Evolutionary conservation across 306 rosid genomes (phyloP).

Genomic region (Castanea mollissima): DNA sequence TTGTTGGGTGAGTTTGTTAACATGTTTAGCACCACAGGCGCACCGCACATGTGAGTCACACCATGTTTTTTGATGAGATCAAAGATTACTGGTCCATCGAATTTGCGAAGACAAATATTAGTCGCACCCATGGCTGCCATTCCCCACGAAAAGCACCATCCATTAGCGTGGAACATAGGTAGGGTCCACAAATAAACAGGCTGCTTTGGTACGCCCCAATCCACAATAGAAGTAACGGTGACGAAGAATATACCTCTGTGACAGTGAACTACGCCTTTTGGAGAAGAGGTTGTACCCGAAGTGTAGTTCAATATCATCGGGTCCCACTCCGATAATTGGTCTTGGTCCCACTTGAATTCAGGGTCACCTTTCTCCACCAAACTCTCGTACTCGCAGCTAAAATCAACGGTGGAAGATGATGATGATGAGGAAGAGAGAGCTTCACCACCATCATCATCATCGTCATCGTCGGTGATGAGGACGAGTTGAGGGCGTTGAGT

Average conservation of each 20-base stretch:
- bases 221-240: slow-evolving; percentile 31
- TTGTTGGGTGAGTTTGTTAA: slow-evolving; percentile 36
- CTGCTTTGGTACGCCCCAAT: slow-evolving; percentile 50
- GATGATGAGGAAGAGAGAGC: not conserved
- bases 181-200: slow-evolving; percentile 60
- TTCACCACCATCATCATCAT: slow-evolving; percentile 6
- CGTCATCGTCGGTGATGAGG: slow-evolving; percentile 40
- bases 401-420: slow-evolving; percentile 9
- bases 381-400: slow-evolving; percentile 32
- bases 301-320: slow-evolving; percentile 62
- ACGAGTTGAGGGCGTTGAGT: slow-evolving; percentile 33
- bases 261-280: slow-evolving; percentile 66
- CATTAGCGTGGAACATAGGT: slow-evolving; percentile 72
- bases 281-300: slow-evolving; percentile 70
- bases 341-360: slow-evolving; percentile 30
- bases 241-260: slow-evolving; percentile 45
- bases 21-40: slow-evolving; percentile 73
- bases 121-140: slow-evolving; percentile 69
- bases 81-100: slow-evolving; percentile 34
- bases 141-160: slow-evolving; percentile 72
- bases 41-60: slow-evolving; percentile 77
- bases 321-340: slow-evolving; percentile 61
- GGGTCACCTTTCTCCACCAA: slow-evolving; percentile 41
- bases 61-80: slow-evolving; percentile 34
- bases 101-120: slow-evolving; percentile 53